These are phyloP conservation scores for Cephalotrichum gorgonifer DNA, from an alignment of 2,329 filamentous ascomycete species.

Conservation along the genomic window DNA sequence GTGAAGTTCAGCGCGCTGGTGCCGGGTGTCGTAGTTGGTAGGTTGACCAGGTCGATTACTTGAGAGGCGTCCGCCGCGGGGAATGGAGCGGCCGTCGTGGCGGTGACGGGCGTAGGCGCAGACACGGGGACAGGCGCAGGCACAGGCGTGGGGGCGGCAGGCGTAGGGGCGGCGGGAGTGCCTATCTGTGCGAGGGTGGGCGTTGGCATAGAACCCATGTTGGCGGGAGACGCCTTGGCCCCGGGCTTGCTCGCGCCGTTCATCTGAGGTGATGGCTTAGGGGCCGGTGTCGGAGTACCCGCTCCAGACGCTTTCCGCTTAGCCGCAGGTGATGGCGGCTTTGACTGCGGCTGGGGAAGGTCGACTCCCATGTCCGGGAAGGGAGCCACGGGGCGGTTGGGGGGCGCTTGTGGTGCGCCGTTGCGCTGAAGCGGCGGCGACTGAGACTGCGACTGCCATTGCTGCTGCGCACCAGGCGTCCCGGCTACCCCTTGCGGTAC, in stretches of 20 bases:
- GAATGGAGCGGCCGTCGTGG: not conserved
- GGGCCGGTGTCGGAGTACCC: not conserved
- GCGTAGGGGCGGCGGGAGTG: constrained; percentile 7
- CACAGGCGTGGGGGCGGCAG: constrained; percentile 12
- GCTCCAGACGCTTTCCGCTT: not conserved
- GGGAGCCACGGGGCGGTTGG: constrained; percentile 31
- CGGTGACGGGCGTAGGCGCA: constrained; percentile 1
- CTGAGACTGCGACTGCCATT: constrained; percentile 9
- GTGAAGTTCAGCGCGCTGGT: constrained; percentile 40
- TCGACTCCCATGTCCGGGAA: constrained; percentile 47
- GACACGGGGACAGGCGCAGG: constrained; percentile 10
- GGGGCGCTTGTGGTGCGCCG: not conserved
- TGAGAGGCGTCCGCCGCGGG: constrained; percentile 1
- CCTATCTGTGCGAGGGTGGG: not conserved
- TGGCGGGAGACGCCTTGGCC: constrained; percentile 5
- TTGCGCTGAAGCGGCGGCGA: constrained; percentile 7
- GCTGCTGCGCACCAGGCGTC: not conserved
- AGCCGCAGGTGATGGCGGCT: not conserved
- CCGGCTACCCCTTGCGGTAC: not conserved
- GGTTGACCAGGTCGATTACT: not conserved
- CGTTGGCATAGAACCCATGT: not conserved
- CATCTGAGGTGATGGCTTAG: not conserved
- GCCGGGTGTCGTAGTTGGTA: constrained; percentile 8
- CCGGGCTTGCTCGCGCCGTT: not conserved
- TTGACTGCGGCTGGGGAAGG: constrained; percentile 14